These are phyloP conservation scores for Hydrangea macrophylla DNA, from an alignment of 148 eudicot genomes.

Conservation along the genomic window DNA sequence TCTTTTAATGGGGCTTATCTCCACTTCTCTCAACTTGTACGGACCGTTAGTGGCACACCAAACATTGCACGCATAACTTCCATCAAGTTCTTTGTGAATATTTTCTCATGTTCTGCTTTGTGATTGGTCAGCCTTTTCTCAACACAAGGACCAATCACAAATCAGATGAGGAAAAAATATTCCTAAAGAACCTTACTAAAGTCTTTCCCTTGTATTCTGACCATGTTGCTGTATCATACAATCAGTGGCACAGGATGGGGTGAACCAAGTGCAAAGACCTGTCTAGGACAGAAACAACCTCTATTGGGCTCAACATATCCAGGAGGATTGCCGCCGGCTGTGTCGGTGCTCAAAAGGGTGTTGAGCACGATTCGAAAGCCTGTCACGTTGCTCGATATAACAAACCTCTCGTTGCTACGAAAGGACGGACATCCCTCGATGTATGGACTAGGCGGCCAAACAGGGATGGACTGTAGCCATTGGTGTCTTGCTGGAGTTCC, in stretches of 20 bases:
- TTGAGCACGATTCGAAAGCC: conserved; percentile 55
- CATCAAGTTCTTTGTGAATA: too few species aligned
- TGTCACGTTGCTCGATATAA: conserved; percentile 69
- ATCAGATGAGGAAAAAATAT: too few species aligned
- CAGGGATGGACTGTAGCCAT: conserved; percentile 78
- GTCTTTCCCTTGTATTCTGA: too few species aligned
- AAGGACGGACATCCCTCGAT: conserved; percentile 82
- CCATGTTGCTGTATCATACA: too few species aligned
- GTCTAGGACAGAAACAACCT: conserved; percentile 61
- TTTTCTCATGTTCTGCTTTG: too few species aligned
- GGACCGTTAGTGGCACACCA: too few species aligned
- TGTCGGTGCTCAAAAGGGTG: conserved; percentile 57
- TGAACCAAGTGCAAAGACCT: conserved; percentile 52
- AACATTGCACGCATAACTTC: too few species aligned
- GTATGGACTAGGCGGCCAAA: conserved; percentile 39
- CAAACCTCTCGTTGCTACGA: conserved; percentile 57
- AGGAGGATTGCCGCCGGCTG: conserved; percentile 44
- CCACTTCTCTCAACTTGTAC: too few species aligned
- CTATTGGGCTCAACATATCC: conserved; percentile 57
- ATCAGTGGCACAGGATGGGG: conserved; percentile 81
- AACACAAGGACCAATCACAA: too few species aligned
- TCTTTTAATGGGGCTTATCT: too few species aligned
- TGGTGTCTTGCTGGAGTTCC: conserved; percentile 97
- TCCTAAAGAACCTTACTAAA: too few species aligned
- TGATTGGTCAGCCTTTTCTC: too few species aligned